Conservation (phyloP, 345 rosid species). For the Citrus cavaleriei region DNA sequence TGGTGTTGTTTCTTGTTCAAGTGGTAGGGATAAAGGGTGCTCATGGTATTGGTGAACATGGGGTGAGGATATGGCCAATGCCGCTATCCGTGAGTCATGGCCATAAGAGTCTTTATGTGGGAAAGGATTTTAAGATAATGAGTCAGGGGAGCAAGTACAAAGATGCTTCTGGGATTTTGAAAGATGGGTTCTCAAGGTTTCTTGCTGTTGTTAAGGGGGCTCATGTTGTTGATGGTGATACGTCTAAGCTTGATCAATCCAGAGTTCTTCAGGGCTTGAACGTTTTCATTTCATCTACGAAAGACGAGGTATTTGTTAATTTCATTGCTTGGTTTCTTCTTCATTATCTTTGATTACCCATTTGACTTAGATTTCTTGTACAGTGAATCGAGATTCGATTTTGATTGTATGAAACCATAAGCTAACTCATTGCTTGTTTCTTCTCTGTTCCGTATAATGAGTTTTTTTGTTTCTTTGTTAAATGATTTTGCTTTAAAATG, state of each 20-base stretch:
- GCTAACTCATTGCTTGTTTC: background rate
- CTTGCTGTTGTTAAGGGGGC: slow-evolving; percentile 31
- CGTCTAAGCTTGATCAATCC: slow-evolving; percentile 28
- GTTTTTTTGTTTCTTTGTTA: background rate
- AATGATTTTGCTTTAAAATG: background rate
- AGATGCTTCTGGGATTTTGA: slow-evolving; percentile 42
- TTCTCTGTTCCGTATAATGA: background rate
- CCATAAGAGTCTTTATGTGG: slow-evolving; percentile 25
- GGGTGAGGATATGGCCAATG: slow-evolving; percentile 54
- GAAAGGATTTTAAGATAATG: slow-evolving; percentile 32
- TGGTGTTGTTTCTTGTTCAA: background rate
- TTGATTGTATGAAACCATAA: background rate
- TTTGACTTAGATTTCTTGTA: background rate
- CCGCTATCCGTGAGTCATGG: slow-evolving; percentile 46
- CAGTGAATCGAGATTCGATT: background rate
- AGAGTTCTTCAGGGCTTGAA: slow-evolving; percentile 38
- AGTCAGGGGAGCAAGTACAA: slow-evolving; percentile 27
- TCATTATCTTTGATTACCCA: background rate
- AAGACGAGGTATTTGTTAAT: slow-evolving; percentile 32
- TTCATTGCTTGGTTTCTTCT: background rate
- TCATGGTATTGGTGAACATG: background rate
- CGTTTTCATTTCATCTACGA: slow-evolving; percentile 40
- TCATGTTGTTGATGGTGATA: slow-evolving; percentile 33
- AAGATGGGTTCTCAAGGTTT: slow-evolving; percentile 57
- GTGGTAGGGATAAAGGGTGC: background rate